Evolutionary conservation across 257 asterid genomes (phyloP).

Genomic region (Fraxinus quadrangulata): DNA sequence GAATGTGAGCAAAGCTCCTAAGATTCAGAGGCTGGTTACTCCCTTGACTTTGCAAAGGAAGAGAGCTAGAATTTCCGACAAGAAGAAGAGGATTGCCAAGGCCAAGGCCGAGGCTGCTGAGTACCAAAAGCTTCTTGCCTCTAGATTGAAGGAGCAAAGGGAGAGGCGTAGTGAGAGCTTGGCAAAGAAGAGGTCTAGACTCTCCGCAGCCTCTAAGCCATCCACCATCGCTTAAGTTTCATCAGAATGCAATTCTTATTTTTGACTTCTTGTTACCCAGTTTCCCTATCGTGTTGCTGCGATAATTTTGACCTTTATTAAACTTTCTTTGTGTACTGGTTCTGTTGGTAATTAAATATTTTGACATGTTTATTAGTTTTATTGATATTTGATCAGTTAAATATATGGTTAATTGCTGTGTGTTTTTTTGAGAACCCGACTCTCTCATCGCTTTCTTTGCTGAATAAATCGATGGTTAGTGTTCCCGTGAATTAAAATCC

Average conservation of each 20-base stretch:
- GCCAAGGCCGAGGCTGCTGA: constrained; percentile 18
- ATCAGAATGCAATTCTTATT: background rate
- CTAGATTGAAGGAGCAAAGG: constrained; percentile 21
- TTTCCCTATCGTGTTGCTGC: background rate
- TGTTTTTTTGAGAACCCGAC: background rate
- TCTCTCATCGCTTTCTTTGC: background rate
- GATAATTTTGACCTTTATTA: background rate
- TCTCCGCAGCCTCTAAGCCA: constrained; percentile 39
- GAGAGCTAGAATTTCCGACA: constrained; percentile 30
- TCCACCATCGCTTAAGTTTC: constrained; percentile 30
- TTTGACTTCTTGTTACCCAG: background rate
- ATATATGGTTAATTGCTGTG: background rate
- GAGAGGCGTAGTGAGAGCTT: constrained; percentile 31
- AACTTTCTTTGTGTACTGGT: background rate
- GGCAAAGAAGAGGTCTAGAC: constrained; percentile 50
- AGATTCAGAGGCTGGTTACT: constrained; percentile 51
- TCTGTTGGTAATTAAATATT: background rate
- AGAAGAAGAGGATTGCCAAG: constrained; percentile 18
- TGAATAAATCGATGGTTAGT: background rate
- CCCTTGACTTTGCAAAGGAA: constrained; percentile 50
- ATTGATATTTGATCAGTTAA: background rate
- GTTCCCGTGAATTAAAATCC: too few relatives aligned
- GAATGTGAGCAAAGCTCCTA: constrained; percentile 55
- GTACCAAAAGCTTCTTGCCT: constrained; percentile 17
- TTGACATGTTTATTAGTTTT: background rate